Evolutionary conservation across 2,329 filamentous ascomycete species (phyloP).

Genomic region (Pyrenophora seminiperda): DNA sequence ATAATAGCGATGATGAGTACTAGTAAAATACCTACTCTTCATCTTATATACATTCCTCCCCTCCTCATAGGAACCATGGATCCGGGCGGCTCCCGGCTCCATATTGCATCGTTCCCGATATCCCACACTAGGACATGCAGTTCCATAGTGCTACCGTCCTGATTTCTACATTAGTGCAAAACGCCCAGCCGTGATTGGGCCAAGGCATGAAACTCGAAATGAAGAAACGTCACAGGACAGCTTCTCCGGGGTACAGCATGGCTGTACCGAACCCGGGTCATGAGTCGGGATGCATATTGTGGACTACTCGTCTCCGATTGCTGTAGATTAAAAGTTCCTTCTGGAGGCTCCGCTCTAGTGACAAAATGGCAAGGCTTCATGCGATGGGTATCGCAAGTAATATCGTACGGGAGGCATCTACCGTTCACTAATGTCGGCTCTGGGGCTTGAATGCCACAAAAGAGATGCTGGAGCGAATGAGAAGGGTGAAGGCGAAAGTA

Average conservation of each 20-base stretch:
- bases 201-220: conserved; percentile 34
- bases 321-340: conserved; percentile 20
- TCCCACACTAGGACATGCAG: conserved; percentile 16
- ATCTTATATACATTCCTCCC: conserved; percentile 30
- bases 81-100: conserved; percentile 10
- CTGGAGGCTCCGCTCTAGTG: conserved; percentile 22
- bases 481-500: conserved; percentile 1
- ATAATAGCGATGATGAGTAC: conserved; percentile 3
- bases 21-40: conserved; percentile 11
- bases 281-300: conserved; percentile 19
- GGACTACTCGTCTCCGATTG: conserved; percentile 26
- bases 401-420: conserved; percentile 28
- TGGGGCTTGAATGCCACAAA: conserved; percentile 5
- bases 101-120: conserved; percentile 31
- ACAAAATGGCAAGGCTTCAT: conserved; percentile 22
- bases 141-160: too few species aligned
- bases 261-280: conserved; percentile 29
- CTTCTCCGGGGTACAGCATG: conserved; percentile 14
- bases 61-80: background rate
- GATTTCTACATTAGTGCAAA: background rate
- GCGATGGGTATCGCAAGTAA: conserved; percentile 28
- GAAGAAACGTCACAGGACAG: conserved; percentile 27
- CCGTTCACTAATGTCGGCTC: conserved; percentile 20
- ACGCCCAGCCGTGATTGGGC: conserved; percentile 27
- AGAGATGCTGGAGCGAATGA: conserved; percentile 11